Base-by-base conservation (phyloP, 2,329 filamentous ascomycete genomes). In the Fusarium avenaceum region DNA sequence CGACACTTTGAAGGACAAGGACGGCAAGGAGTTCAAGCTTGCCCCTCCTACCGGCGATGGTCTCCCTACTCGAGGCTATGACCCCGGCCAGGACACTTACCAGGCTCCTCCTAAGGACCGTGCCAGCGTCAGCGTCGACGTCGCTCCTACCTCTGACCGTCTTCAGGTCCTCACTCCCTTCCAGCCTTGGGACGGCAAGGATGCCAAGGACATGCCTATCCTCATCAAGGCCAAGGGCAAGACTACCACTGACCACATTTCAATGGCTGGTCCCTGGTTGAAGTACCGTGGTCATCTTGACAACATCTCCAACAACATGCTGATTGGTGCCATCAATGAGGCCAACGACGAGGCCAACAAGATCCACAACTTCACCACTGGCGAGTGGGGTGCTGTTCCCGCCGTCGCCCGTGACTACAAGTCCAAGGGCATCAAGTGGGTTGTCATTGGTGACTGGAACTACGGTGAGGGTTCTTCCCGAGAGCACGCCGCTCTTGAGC, bases 251-350 rank as follows among this genome's bases (percentile, higher is more conserved):
- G 96, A 99, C 81, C 98, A 96, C 73, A 99, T 99, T 81, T 98
- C 94, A 38, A 95, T 95, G 33, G 95, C 95, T 1, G 95, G 95
- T 7, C 95, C 95, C 17, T 98, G 95, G 95, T 86, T 98, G 81
- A 97, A 97, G 88, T 98, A 97, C 89, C 93, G 95, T 88, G 95
- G 95, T 68, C 95, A 98, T 80, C 87, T 98, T 77, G 95, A 97
- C 89, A 98, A 98, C 89, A 97, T 98, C 85, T 97, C 94, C 79
- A 97, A 98, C 90, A 98, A 98, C 89, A 97, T 97, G 93, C 84
- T 98, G 81, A 97, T 98, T 75, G 95, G 95, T 85, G 96, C 96
- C 77, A 93, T 94, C 84, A 99, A 97, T 85, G 90, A 91, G 76
- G 94, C 92, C 78, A 99, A 98, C 83, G 93, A 91, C 64, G 93